Base-by-base conservation (phyloP, 1,139 yeast genomes). In the Yamadazyma epiphylla region DNA sequence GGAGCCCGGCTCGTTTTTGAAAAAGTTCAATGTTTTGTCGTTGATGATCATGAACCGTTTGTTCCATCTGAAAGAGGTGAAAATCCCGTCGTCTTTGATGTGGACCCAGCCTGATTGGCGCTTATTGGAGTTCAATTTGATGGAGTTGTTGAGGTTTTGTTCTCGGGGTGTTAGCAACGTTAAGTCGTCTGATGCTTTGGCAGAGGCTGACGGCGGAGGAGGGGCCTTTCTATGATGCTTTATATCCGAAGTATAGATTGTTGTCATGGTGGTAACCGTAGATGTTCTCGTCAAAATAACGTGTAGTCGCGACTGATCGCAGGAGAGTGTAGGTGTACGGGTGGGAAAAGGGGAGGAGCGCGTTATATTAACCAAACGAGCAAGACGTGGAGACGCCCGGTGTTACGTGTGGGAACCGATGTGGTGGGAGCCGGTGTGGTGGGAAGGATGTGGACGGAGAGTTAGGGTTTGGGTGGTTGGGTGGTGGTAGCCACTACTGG, bases 51-150 rank as follows among this genome's bases (percentile, higher is more conserved):
- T 66, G 53, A 69, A 89, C 45, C 94, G 74, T 52, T 88, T 88
- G 38, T 89, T 88, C 97, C 97, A 91, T 45, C 95, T 67, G 54
- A 89, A 87, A 10, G 88, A 77, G 41, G 86, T 74, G 48, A 69
- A 68, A 22, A 85, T 58, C 14, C 96, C 95, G 46, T 89, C 97
- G 47, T 89, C 97, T 54, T 87, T 88, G 33, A 87, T 80, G 33
- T 86, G 85, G 15, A 86, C 89, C 95, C 96, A 89, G 0, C 97
- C 96, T 14, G 61, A 45, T 33, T 61, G 64, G 20, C 68, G 49
- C 35, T 59, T 62, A 30, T 53, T 58, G 25, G 64, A 48, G 31
- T 47, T 46, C 34, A 56, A 41, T 27, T 48, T 51, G 27, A 55
- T 39, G 27, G 44, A 26, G 10, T 29, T 22, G 16, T 28, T 24